Base-by-base conservation (phyloP, 805 yeast species). In the Tetrapisispora taiwanensis region DNA sequence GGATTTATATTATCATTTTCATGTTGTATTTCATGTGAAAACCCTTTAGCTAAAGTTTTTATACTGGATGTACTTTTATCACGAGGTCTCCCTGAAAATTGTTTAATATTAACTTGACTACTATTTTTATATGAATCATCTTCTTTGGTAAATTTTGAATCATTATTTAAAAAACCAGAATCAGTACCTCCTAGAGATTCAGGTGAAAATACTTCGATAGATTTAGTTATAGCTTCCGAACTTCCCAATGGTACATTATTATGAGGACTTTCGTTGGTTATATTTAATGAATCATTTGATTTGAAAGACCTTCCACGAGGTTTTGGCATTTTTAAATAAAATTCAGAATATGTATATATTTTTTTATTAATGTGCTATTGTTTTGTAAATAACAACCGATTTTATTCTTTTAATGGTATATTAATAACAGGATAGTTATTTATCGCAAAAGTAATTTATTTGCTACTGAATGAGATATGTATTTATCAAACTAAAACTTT, bases 51-150 rank as follows among this genome's bases (percentile, higher is more conserved):
- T 22, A 62, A 43, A 10, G 59, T 60, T 45, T 60, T 61, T 36
- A 60, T 56, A 43, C 60, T 57, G 3, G 62, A 60, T 4, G 58
- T 52, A 46, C 63, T 61, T 47, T 58, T 62, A 27, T 63, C 56
- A 42, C 63, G 50, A 1, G 63, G 58, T 26, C 54, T 53, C 1
- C 60, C 59, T 8, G 64, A 55, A 43, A 62, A 62, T 40, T 58
- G 65, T 39, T 55, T 48, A 4, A 37, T 37, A 28, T 37, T 8
- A 19, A 46, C 26, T 30, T 49, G 52, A 39, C 50, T 28, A 7
- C 4, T 12, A n/a, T 15, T n/a, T n/a, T 7, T n/a, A 2, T 17
- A 9, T 10, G 37, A 1, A 31, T 28, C 28, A 13, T 28, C 19
- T 22, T 26, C n/a, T 9, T 24, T 36, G 15, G 14, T 31, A 15